Conservation (phyloP, 306 rosid genomes). For the Oemleria cerasiformis region DNA sequence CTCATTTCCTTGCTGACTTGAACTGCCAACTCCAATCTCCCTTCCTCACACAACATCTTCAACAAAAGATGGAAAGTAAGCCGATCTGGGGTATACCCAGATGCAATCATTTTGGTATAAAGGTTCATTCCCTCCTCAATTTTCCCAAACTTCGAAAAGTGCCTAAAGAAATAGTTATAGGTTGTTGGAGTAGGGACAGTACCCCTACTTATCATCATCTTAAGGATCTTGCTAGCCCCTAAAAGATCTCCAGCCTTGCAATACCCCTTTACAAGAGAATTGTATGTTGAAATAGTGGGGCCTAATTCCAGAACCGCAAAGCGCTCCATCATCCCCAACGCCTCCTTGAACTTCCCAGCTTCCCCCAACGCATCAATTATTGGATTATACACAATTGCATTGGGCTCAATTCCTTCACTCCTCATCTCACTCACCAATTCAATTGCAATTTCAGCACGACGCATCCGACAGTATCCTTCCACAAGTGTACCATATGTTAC, state of each 20-base stretch:
- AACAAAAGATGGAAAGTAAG: conserved; percentile 80
- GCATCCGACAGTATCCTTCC: conserved; percentile 87
- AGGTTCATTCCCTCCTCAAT: conserved; percentile 85
- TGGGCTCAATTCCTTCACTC: conserved; percentile 62
- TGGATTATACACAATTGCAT: conserved; percentile 77
- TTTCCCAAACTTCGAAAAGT: conserved; percentile 70
- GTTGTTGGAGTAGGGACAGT: conserved; percentile 67
- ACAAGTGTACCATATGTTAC: conserved; percentile 93
- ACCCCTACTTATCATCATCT: conserved; percentile 78
- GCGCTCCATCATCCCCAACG: conserved; percentile 77
- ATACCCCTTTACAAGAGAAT: conserved; percentile 76
- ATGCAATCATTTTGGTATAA: conserved; percentile 75
- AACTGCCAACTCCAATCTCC: conserved; percentile 66
- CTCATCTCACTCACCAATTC: conserved; percentile 71
- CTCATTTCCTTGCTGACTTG: conserved; percentile 86
- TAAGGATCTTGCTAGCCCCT: conserved; percentile 82
- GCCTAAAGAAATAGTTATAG: conserved; percentile 83
- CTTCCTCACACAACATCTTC: conserved; percentile 87
- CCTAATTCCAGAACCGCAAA: conserved; percentile 68
- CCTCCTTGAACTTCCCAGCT: conserved; percentile 77
- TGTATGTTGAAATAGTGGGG: conserved; percentile 80
- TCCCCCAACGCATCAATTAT: conserved; percentile 83
- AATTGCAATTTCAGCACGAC: conserved; percentile 60
- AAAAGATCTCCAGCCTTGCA: conserved; percentile 79
- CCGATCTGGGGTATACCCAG: conserved; percentile 73